Evolutionary conservation across 768 basidiomycete genomes (phyloP).

Genomic region (Tricholomella constricta): DNA sequence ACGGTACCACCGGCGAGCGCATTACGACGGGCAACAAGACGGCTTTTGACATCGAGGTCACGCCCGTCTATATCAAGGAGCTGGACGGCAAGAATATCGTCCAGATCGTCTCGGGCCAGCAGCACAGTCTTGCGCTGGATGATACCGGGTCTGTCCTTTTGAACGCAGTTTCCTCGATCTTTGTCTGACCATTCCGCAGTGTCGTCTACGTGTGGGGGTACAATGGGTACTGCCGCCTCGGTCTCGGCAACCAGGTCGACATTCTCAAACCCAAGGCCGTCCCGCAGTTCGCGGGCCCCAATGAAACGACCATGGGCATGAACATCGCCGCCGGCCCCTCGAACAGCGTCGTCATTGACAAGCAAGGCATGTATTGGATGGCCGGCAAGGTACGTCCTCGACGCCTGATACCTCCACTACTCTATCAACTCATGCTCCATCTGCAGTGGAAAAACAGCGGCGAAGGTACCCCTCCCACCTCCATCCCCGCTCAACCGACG

Average conservation of each 20-base stretch:
- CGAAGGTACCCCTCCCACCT: slow-evolving; percentile 52
- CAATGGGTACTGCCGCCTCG: slow-evolving; percentile 89
- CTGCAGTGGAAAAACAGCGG: slow-evolving; percentile 91
- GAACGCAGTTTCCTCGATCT: neutral
- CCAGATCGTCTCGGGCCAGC: slow-evolving; percentile 82
- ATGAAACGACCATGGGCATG: slow-evolving; percentile 61
- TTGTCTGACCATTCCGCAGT: slow-evolving; percentile 34
- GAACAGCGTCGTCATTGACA: slow-evolving; percentile 82
- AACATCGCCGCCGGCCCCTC: slow-evolving; percentile 79
- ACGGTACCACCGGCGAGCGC: slow-evolving; percentile 91
- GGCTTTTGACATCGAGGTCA: slow-evolving; percentile 73
- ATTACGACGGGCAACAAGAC: slow-evolving; percentile 86
- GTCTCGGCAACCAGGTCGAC: slow-evolving; percentile 85
- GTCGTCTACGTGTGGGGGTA: slow-evolving; percentile 86
- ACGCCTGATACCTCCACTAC: too few species aligned
- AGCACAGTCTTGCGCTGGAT: slow-evolving; percentile 85
- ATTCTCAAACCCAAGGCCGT: slow-evolving; percentile 79
- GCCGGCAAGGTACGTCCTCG: slow-evolving; percentile 73
- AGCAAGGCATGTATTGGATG: slow-evolving; percentile 86
- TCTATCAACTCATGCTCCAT: too few species aligned
- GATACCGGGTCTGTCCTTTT: slow-evolving; percentile 58
- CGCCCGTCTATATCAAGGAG: slow-evolving; percentile 75
- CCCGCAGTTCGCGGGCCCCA: slow-evolving; percentile 82
- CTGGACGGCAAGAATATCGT: slow-evolving; percentile 78
- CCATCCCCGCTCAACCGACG: neutral